Conservation (phyloP, 2,329 filamentous ascomycete genomes). For the Trichoderma afroharzianum region DNA sequence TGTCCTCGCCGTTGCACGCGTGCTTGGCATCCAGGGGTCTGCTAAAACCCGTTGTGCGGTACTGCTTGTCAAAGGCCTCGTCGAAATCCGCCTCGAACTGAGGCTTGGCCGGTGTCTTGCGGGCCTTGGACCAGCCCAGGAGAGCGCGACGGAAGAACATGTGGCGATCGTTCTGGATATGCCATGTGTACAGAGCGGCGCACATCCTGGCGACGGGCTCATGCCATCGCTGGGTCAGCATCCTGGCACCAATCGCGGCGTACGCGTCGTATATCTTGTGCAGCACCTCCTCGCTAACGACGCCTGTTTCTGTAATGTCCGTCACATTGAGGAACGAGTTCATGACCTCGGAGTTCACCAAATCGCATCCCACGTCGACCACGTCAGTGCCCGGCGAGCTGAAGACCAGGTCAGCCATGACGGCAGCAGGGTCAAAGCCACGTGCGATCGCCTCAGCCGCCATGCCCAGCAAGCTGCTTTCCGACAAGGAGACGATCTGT, state of each 20-base stretch:
- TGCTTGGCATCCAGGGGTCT: constrained; percentile 21
- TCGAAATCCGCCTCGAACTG: constrained; percentile 30
- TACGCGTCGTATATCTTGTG: constrained; percentile 23
- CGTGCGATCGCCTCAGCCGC: constrained; percentile 21
- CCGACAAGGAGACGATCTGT: constrained; percentile 21
- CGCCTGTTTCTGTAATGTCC: constrained; percentile 20
- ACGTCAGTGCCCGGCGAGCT: constrained; percentile 23
- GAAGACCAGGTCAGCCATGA: constrained; percentile 23
- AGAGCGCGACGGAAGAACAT: constrained; percentile 31
- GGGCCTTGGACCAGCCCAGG: constrained; percentile 29
- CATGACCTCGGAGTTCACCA: constrained; percentile 23
- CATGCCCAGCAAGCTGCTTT: constrained; percentile 24
- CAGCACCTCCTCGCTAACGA: constrained; percentile 23
- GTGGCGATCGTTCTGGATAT: constrained; percentile 33
- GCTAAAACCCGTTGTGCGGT: constrained; percentile 27
- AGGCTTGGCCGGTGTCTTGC: constrained; percentile 24
- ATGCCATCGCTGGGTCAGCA: constrained; percentile 31
- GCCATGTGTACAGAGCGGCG: constrained; percentile 31
- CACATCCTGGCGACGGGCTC: constrained; percentile 32
- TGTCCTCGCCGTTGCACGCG: constrained; percentile 22
- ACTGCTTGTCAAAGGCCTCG: constrained; percentile 29
- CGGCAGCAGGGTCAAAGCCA: constrained; percentile 22
- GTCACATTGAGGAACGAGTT: constrained; percentile 23
- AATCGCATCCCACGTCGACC: constrained; percentile 23
- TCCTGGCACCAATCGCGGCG: constrained; percentile 25